These are phyloP conservation scores for Dinochytrium kinnereticum DNA, from an alignment of 371 early-diverging fungal species.

Conservation along the genomic window DNA sequence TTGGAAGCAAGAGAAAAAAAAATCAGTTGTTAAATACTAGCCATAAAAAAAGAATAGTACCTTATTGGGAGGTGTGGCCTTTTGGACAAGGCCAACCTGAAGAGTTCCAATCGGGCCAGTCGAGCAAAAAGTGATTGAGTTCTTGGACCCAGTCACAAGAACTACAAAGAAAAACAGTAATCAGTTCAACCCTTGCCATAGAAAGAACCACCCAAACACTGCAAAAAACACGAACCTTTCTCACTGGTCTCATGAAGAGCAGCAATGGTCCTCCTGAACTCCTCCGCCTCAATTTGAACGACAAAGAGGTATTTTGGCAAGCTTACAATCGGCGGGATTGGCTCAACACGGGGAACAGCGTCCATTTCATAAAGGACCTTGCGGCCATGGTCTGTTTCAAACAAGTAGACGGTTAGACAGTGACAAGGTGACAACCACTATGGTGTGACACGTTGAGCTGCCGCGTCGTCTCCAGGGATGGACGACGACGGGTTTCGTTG, in stretches of 20 bases:
- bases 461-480: no score
- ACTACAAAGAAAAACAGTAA: slow-evolving; percentile 20
- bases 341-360: slow-evolving; percentile 36
- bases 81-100: slow-evolving; percentile 44
- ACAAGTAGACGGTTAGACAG: not conserved
- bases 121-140: slow-evolving; percentile 38
- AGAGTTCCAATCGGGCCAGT: slow-evolving; percentile 35
- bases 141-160: slow-evolving; percentile 32
- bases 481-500: no score
- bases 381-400: slow-evolving; percentile 27
- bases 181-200: not conserved
- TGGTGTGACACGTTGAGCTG: not conserved
- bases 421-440: not conserved
- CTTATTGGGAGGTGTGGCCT: slow-evolving; percentile 26
- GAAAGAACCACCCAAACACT: not conserved
- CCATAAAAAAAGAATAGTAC: slow-evolving; percentile 17
- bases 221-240: slow-evolving; percentile 20
- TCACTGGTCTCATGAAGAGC: slow-evolving; percentile 41
- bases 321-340: slow-evolving; percentile 18
- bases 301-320: slow-evolving; percentile 31
- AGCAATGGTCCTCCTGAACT: slow-evolving; percentile 37
- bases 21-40: not conserved
- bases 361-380: slow-evolving; percentile 46
- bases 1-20: not conserved
- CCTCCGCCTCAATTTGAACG: slow-evolving; percentile 37